phyloP scores from a whole-genome alignment of 2,329 filamentous ascomycete species.

The Leptographium galeiforme region DNA sequence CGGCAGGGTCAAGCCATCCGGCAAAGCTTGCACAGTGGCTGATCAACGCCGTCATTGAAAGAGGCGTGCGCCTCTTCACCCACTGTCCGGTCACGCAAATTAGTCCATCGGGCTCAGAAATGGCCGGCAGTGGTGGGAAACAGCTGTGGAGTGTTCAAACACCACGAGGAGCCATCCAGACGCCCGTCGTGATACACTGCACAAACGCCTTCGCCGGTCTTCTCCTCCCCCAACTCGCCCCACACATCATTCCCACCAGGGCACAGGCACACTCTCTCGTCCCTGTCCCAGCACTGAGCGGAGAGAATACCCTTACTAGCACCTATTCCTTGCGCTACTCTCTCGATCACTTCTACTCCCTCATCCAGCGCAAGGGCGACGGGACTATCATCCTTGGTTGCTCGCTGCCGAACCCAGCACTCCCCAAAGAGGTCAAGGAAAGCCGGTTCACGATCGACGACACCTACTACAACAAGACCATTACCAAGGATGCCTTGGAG shows the following conservation, averaged over 20 bases:
- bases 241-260: slow-evolving; percentile 26
- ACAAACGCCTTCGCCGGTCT: slow-evolving; percentile 26
- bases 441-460: slow-evolving; percentile 24
- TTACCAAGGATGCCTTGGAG: slow-evolving; percentile 22
- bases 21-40: slow-evolving; percentile 36
- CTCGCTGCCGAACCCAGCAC: slow-evolving; percentile 25
- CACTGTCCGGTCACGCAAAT: slow-evolving; percentile 25
- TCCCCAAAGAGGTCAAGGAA: slow-evolving; percentile 18
- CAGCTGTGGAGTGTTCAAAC: slow-evolving; percentile 20
- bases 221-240: slow-evolving; percentile 20
- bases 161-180: slow-evolving; percentile 17
- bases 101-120: slow-evolving; percentile 3
- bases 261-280: slow-evolving; percentile 30
- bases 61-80: slow-evolving; percentile 27
- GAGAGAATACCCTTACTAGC: slow-evolving; percentile 17
- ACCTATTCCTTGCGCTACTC: slow-evolving; percentile 33
- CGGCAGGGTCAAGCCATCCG: slow-evolving; percentile 33
- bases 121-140: not conserved
- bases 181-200: slow-evolving; percentile 22
- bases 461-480: slow-evolving; percentile 23
- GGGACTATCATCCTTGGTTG: slow-evolving; percentile 29
- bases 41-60: slow-evolving; percentile 21
- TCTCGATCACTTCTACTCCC: slow-evolving; percentile 33
- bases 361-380: slow-evolving; percentile 30
- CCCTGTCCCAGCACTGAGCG: slow-evolving; percentile 23